phyloP scores from a whole-genome alignment of 768 basidiomycete genomes.

The Boletus edulis region DNA sequence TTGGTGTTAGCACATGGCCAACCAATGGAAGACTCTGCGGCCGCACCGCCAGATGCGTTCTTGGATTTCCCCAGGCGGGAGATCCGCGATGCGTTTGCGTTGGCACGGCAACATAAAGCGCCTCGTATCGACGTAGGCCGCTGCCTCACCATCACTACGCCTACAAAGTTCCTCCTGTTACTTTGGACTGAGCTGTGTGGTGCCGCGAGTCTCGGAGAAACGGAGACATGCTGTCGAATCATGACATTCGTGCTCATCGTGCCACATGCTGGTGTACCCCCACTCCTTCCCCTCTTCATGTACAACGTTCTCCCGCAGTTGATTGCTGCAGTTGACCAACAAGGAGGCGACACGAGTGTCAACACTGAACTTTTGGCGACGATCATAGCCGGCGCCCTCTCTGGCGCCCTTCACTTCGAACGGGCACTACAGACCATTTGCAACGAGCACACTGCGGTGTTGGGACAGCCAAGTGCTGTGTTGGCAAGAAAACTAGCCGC shows the following conservation, averaged over 20 bases:
- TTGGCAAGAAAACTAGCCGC: conserved; percentile 65
- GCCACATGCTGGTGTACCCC: conserved; percentile 55
- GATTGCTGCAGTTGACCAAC: conserved; percentile 51
- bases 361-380: conserved; percentile 63
- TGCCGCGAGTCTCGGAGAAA: conserved; percentile 54
- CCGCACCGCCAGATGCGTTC: conserved; percentile 35
- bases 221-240: conserved; percentile 61
- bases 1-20: conserved; percentile 16
- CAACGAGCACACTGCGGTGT: conserved; percentile 45
- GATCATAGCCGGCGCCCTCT: conserved; percentile 63
- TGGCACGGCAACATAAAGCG: conserved; percentile 60
- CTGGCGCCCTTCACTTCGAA: conserved; percentile 68
- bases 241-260: conserved; percentile 66
- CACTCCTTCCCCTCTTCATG: conserved; percentile 72
- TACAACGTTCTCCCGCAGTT: conserved; percentile 64
- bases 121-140: conserved; percentile 65
- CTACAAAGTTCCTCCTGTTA: conserved; percentile 58
- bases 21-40: conserved; percentile 16
- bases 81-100: conserved; percentile 53
- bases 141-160: conserved; percentile 56
- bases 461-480: conserved; percentile 62
- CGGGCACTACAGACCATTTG: conserved; percentile 58
- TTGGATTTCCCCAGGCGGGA: conserved; percentile 54
- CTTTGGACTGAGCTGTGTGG: conserved; percentile 67
- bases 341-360: conserved; percentile 51